Conservation (phyloP, 2,329 filamentous ascomycete genomes). For the Scedosporium boydii region DNA sequence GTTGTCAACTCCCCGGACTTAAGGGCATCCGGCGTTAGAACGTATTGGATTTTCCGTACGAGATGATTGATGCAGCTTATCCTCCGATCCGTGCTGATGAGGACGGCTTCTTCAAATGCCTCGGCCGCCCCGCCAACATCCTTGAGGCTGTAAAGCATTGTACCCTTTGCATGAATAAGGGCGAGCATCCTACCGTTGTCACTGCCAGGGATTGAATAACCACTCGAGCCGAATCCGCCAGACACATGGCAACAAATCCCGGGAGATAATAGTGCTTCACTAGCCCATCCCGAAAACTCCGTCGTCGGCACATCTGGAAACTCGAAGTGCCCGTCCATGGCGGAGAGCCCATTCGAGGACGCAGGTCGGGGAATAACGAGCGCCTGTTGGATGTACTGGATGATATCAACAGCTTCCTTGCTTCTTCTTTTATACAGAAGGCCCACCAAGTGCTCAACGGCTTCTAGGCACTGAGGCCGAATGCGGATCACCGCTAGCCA, state of each 20-base stretch:
- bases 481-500: slow-evolving; percentile 80
- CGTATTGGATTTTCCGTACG: slow-evolving; percentile 66
- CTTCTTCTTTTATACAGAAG: slow-evolving; percentile 76
- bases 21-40: slow-evolving; percentile 41
- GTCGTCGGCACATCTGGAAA: background rate
- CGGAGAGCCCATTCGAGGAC: slow-evolving; percentile 7
- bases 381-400: slow-evolving; percentile 67
- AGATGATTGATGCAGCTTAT: slow-evolving; percentile 65
- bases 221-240: slow-evolving; percentile 42
- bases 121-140: slow-evolving; percentile 71
- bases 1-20: background rate
- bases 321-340: slow-evolving; percentile 6
- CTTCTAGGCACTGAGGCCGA: slow-evolving; percentile 84
- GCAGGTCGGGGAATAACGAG: slow-evolving; percentile 38
- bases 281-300: no score
- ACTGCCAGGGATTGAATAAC: slow-evolving; percentile 71
- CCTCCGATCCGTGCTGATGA: slow-evolving; percentile 71
- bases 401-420: slow-evolving; percentile 77
- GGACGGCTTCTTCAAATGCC: slow-evolving; percentile 89
- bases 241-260: background rate
- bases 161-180: slow-evolving; percentile 96
- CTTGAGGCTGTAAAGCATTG: slow-evolving; percentile 87
- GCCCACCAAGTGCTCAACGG: slow-evolving; percentile 87
- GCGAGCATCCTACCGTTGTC: slow-evolving; percentile 91
- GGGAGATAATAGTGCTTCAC: background rate